A percentile compares a stretch with the other conserved stretches of the same genome.
Evolutionary conservation across 306 rosid genomes (phyloP).

Genomic region (Arachis hypogaea): DNA sequence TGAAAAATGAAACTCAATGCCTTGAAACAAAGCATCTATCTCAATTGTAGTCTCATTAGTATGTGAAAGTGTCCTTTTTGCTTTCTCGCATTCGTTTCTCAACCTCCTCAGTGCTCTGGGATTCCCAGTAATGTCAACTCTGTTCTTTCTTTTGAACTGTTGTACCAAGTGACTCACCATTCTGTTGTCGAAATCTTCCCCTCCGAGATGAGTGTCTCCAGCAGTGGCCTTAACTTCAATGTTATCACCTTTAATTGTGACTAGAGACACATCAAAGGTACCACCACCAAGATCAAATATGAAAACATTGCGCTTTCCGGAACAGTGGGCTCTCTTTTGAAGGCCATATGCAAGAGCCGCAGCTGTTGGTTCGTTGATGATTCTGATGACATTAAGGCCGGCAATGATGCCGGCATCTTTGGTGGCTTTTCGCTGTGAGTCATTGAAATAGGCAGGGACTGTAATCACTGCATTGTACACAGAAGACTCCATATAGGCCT

Average conservation of each 20-base stretch:
- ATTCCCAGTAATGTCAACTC: constrained; percentile 31
- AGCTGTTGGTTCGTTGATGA: neutral
- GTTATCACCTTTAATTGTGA: neutral
- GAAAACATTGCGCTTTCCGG: too few relatives aligned
- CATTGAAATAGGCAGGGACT: constrained; percentile 48
- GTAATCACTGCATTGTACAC: constrained; percentile 47
- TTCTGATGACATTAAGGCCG: neutral
- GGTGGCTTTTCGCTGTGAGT: neutral
- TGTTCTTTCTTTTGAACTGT: constrained; percentile 5
- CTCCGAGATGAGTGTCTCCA: too few relatives aligned
- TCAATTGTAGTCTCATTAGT: constrained; percentile 49
- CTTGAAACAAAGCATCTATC: constrained; percentile 17
- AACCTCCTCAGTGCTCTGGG: constrained; percentile 30
- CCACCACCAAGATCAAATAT: neutral
- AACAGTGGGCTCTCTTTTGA: neutral
- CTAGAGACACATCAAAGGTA: neutral
- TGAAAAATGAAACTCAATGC: neutral
- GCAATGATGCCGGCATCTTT: neutral
- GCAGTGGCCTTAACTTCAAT: neutral
- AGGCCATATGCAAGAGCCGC: neutral
- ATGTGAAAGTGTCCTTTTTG: constrained; percentile 50
- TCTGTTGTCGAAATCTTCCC: too few relatives aligned
- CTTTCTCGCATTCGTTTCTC: constrained; percentile 46
- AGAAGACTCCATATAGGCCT: constrained; percentile 22
- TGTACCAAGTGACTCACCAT: neutral